These are phyloP conservation scores for Dryas integrifolia DNA, from an alignment of 331 rosid species.

Conservation along the genomic window DNA sequence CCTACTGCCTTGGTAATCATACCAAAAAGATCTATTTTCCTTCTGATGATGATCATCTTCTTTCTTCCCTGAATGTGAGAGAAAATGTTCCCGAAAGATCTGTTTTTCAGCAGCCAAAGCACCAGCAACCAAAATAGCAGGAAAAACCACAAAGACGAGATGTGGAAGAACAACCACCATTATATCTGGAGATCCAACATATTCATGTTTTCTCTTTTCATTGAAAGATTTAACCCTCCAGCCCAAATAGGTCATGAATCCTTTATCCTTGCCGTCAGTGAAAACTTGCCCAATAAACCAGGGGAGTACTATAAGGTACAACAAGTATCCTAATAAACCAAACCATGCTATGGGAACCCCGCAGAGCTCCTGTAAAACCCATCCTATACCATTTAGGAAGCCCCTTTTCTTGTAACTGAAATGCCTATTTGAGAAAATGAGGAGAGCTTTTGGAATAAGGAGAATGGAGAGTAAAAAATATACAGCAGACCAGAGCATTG, in stretches of 20 bases:
- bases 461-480: constrained; percentile 50
- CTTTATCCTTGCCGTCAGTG: constrained; percentile 51
- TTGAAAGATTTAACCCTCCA: constrained; percentile 60
- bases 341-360: constrained; percentile 57
- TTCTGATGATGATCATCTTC: constrained; percentile 57
- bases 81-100: constrained; percentile 45
- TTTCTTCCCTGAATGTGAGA: constrained; percentile 63
- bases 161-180: constrained; percentile 88
- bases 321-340: constrained; percentile 62
- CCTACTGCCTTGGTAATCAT: constrained; percentile 28
- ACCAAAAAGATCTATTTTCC: constrained; percentile 21
- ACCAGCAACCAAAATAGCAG: constrained; percentile 52
- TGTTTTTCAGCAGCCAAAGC: constrained; percentile 67
- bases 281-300: constrained; percentile 79
- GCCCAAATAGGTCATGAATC: constrained; percentile 85
- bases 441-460: constrained; percentile 65
- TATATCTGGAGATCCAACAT: constrained; percentile 79
- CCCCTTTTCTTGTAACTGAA: constrained; percentile 56
- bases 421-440: constrained; percentile 51
- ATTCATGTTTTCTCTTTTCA: constrained; percentile 48
- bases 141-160: constrained; percentile 63
- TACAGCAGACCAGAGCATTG: constrained; percentile 62
- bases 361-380: constrained; percentile 74
- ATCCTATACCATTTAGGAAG: constrained; percentile 45
- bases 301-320: constrained; percentile 67